Evolutionary conservation across 2,329 filamentous ascomycete species (phyloP), one percentile per base, ranked within the genome.

Genomic region (Penicillium sp.): DNA sequence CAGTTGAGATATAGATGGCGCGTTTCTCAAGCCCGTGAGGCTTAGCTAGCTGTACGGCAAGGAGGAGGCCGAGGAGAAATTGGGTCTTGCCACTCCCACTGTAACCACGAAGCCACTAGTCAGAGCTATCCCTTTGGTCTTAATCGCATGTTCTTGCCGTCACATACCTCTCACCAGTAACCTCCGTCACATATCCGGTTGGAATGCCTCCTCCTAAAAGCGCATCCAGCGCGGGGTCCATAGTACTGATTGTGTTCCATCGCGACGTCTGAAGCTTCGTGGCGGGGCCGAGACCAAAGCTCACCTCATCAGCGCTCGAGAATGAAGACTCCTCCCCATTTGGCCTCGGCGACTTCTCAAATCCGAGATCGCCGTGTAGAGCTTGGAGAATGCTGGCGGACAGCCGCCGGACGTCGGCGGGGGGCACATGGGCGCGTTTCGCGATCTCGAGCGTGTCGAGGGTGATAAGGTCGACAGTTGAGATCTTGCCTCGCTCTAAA

Each of bases 51-150:
- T 98, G 93, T 13, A 85, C 84, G 26, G 90, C 79, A 27, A 97
- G 82, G 36, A 95, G 82, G 23, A 98, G 78, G 18, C 85, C 84
- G 23, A 97, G 79, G 23, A 97, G 83, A 61, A 96, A 82, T 68
- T 98, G 93, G 1, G 93, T 96, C 77, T 98, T 98, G 61, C 91
- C 93, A 55, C 84, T 87, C 59, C 90, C 93, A 63, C 84, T 86
- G 55, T 16, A 54, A 36, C 26, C n/a, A 34, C 16, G 14, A 37
- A 47, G 23, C 8, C 9, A 24, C 24, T 18, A 26, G 48, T 55
- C 37, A 56, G 46, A 46, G 22, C 37, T n/a, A 14, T 27, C n/a
- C 26, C 18, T 35, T 16, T 14, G 23, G 16, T 32, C 27, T 24
- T 9, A 46, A 34, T 34, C 29, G 24, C 34, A 60, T 46, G 58